Evolutionary conservation across 345 rosid genomes (phyloP), one percentile per base, ranked within the genome.

Genomic region (Toxicodendron radicans): DNA sequence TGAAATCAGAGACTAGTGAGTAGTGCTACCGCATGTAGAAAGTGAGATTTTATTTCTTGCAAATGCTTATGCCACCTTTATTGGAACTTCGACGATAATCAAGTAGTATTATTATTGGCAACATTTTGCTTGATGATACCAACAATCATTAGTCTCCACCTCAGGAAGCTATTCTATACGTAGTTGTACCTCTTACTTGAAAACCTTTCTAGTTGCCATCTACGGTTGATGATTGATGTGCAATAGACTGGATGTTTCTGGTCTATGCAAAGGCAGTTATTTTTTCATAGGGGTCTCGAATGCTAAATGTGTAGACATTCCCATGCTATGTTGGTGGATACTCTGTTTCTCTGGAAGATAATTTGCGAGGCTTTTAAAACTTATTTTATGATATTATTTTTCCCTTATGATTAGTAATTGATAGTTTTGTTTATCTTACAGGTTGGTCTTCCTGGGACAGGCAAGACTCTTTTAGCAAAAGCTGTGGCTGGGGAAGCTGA

Each of bases 371-470:
- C 24, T 56, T 56, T 10, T 56, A 66, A 20, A 9, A 38, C 13
- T 63, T 60, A 38, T 52, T 16, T 20, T 64, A 51, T 70, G 75
- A 17, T 59, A 5, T 54, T 66, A 76, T 30, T 43, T 71, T 75
- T 12, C 45, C 18, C n/a, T 20, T 71, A 33, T 53, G 33, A 59
- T 45, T 61, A 38, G 53, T 56, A 32, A 57, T 30, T 75, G 64
- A 27, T 17, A 58, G 45, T 58, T 66, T 79, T 67, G 7, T 79
- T 60, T 81, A 54, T 76, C 67, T 57, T 81, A 63, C 79, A 91
- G 98, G 98, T 92, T 72, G 98, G 98, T 78, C 98, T 89, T 84
- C 99, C 97, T 52, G 98, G 99, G 83, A 93, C 98, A 62, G 97
- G 98, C 58, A 95, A 95, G 89, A 95, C 99, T 21, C 93, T 90